phyloP scores from a whole-genome alignment of 2,329 filamentous ascomycete species.

The Alternaria dauci region DNA sequence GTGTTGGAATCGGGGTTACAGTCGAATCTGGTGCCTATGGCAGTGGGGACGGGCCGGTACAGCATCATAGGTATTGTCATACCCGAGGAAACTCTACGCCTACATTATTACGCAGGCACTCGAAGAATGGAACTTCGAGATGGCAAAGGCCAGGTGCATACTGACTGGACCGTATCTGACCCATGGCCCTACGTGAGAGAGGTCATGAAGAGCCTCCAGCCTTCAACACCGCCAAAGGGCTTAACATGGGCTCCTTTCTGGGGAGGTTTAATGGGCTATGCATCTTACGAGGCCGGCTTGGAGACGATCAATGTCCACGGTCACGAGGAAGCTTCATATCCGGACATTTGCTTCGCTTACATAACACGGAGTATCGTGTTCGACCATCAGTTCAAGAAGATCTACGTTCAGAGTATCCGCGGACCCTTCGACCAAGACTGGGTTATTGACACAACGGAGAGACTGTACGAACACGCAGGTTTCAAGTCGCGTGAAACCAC shows the following conservation, averaged over 20 bases:
- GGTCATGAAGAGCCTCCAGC: constrained; percentile 50
- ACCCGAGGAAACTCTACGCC: constrained; percentile 56
- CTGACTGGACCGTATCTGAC: constrained; percentile 36
- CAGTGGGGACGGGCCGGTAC: constrained; percentile 66
- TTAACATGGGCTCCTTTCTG: constrained; percentile 68
- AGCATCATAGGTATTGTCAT: constrained; percentile 78
- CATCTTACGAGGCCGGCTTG: constrained; percentile 85
- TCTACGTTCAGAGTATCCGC: constrained; percentile 74
- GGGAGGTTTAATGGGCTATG: constrained; percentile 84
- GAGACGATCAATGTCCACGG: constrained; percentile 63
- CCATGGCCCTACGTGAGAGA: constrained; percentile 54
- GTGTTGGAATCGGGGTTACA: constrained; percentile 60
- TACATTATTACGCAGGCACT: constrained; percentile 46
- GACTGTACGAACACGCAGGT: constrained; percentile 41
- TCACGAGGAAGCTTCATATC: constrained; percentile 51
- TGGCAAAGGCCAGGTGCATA: constrained; percentile 39
- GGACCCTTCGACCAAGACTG: constrained; percentile 54
- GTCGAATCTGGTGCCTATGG: constrained; percentile 50
- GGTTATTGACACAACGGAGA: constrained; percentile 53
- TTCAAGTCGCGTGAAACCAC: constrained; percentile 42
- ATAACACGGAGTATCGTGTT: constrained; percentile 79
- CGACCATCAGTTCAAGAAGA: constrained; percentile 69
- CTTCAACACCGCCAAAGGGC: constrained; percentile 34
- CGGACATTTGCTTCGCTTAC: constrained; percentile 80
- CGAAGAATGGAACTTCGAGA: constrained; percentile 40